These are phyloP conservation scores for Phlebiopsis gigantea DNA, from an alignment of 768 basidiomycete genomes.

Conservation along the genomic window DNA sequence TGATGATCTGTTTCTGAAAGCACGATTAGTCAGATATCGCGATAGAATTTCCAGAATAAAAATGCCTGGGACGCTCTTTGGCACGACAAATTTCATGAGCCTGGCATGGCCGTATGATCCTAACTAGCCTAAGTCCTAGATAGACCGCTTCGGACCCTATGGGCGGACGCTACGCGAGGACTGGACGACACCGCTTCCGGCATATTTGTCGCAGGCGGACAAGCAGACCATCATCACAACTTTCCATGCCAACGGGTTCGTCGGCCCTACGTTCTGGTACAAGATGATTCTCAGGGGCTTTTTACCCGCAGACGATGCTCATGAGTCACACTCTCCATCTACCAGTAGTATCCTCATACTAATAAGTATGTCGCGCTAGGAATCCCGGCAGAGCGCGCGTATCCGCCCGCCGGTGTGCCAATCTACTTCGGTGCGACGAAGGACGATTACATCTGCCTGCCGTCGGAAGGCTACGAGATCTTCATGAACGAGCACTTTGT, in stretches of 20 bases:
- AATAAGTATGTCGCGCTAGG: too few species aligned
- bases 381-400: constrained; percentile 1
- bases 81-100: too few species aligned
- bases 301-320: neutral
- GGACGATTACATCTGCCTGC: constrained; percentile 8
- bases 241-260: constrained; percentile 28
- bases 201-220: constrained; percentile 31
- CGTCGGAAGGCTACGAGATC: neutral
- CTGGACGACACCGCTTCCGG: constrained; percentile 21
- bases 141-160: too few species aligned
- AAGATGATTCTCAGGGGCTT: neutral
- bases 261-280: constrained; percentile 35
- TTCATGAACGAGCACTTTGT: constrained; percentile 1
- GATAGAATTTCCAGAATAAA: too few species aligned
- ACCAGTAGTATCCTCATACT: too few species aligned
- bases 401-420: constrained; percentile 4
- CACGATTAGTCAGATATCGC: too few species aligned
- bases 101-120: too few species aligned
- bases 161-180: constrained; percentile 14
- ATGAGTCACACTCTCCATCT: neutral
- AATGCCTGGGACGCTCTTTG: too few species aligned
- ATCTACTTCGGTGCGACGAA: constrained; percentile 9
- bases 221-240: constrained; percentile 24
- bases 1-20: too few species aligned
- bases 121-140: too few species aligned